Percentiles rank a stretch among this genome's conserved stretches.
Conservation (phyloP, 1,284 basidiomycete genomes). For the Ganoderma meredithae region DNA sequence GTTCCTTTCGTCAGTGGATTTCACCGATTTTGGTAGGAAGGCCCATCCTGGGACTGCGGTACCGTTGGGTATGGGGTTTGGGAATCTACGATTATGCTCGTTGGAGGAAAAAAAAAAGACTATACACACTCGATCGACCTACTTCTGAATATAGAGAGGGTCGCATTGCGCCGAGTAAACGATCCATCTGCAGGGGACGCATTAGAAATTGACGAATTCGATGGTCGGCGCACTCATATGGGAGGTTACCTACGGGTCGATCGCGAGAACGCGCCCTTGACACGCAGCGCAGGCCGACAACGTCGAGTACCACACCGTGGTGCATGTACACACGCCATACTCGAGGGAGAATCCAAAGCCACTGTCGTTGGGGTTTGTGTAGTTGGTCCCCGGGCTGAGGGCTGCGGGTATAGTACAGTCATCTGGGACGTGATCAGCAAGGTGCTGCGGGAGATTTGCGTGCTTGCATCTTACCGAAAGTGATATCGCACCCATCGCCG, state of each 20-base stretch:
- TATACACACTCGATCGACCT: background rate
- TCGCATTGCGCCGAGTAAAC: background rate
- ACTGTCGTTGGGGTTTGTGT: background rate
- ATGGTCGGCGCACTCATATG: background rate
- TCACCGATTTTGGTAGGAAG: background rate
- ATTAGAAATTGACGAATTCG: background rate
- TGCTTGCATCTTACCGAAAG: background rate
- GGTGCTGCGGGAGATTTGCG: background rate
- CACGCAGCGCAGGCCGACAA: slow-evolving; percentile 3
- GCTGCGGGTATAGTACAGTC: background rate
- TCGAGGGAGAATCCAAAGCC: background rate
- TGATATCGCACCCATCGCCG: background rate
- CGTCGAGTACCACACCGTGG: slow-evolving; percentile 2
- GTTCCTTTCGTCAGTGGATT: background rate
- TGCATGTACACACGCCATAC: background rate
- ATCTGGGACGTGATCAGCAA: background rate
- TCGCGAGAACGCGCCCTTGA: background rate
- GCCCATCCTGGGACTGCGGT: slow-evolving; percentile 4
- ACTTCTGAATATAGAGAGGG: background rate
- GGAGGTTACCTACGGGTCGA: background rate
- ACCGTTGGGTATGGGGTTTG: background rate
- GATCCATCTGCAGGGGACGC: background rate
- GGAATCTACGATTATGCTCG: background rate
- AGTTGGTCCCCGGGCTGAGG: background rate
- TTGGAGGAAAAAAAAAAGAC: background rate